phyloP scores from a whole-genome alignment of 768 basidiomycete species.

The Lepiota subincarnata region DNA sequence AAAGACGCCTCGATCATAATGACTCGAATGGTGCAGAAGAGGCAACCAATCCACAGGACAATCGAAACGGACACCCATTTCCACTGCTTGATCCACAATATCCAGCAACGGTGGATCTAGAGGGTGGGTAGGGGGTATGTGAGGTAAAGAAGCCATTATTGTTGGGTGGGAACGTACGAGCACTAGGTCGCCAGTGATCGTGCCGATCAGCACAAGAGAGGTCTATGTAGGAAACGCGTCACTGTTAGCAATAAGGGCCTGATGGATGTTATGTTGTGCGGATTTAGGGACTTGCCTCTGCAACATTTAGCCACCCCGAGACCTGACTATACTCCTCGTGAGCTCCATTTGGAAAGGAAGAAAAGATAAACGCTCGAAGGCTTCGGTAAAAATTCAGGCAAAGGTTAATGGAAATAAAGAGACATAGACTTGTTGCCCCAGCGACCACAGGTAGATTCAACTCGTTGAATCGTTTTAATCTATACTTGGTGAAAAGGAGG shows the following conservation, averaged over 20 bases:
- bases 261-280: no score
- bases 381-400: slow-evolving; percentile 5
- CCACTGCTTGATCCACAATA: slow-evolving; percentile 4
- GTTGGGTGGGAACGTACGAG: neutral
- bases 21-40: slow-evolving; percentile 1
- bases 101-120: slow-evolving; percentile 9
- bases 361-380: slow-evolving; percentile 1
- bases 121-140: no score
- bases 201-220: slow-evolving; percentile 3
- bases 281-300: neutral
- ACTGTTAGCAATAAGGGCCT: no score
- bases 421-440: slow-evolving; percentile 5
- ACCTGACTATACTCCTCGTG: neutral
- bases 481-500: slow-evolving; percentile 2
- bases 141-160: no score
- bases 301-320: slow-evolving; percentile 2
- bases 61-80: neutral
- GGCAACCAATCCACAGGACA: slow-evolving; percentile 3
- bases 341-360: neutral
- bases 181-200: neutral
- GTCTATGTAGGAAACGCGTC: neutral
- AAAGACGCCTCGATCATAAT: slow-evolving; percentile 5
- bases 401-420: neutral
- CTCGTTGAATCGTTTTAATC: neutral
- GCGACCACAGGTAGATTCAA: slow-evolving; percentile 2